These are phyloP conservation scores for Hygrocybe punicea DNA, from an alignment of 768 basidiomycete species.

Conservation along the genomic window DNA sequence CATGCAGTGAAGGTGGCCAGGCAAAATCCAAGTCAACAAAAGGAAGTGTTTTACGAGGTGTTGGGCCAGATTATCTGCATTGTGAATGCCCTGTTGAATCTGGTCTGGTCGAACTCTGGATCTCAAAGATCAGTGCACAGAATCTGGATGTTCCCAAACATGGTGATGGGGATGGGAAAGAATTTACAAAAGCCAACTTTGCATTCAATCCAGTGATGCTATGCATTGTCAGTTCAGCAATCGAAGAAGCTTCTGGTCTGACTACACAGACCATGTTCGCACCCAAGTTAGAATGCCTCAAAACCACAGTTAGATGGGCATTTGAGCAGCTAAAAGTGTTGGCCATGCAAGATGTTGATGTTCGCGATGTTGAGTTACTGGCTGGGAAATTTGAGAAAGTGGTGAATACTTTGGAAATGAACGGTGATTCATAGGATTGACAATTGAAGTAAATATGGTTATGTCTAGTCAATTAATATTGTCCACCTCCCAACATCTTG, in stretches of 20 bases:
- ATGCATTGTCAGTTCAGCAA: background rate
- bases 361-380: background rate
- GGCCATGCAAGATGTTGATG: background rate
- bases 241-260: background rate
- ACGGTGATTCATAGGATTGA: background rate
- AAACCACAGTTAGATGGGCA: background rate
- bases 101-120: background rate
- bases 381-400: background rate
- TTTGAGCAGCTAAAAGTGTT: background rate
- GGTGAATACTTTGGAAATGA: background rate
- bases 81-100: background rate
- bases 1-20: background rate
- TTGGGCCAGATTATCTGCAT: background rate
- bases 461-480: background rate
- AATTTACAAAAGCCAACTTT: background rate
- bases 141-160: background rate
- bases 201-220: background rate
- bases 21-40: conserved; percentile 1
- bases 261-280: background rate
- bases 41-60: background rate
- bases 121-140: background rate
- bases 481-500: no score
- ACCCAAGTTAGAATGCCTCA: background rate
- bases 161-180: background rate
- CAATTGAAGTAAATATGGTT: background rate